Evolutionary conservation across 306 rosid genomes (phyloP).

Genomic region (Lathyrus tuberosus): DNA sequence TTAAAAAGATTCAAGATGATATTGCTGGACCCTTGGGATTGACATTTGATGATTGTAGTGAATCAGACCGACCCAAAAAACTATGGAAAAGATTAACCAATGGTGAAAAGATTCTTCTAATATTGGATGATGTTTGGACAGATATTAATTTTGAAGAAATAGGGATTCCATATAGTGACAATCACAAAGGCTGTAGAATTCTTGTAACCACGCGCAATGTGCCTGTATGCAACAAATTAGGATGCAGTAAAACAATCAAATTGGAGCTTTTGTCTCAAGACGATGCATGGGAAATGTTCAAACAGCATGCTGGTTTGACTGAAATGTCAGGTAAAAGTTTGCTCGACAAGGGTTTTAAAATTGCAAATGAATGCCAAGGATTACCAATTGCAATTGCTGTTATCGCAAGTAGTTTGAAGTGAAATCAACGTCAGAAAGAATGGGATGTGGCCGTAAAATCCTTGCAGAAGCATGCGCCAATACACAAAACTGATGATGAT

Average conservation of each 20-base stretch:
- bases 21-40: slow-evolving; percentile 29
- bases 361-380: slow-evolving; percentile 34
- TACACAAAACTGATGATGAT: not conserved
- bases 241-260: not conserved
- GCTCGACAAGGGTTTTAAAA: not conserved
- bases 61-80: not conserved
- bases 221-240: not conserved
- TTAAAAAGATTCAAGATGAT: slow-evolving; percentile 22
- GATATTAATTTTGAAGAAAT: not conserved
- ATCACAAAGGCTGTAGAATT: slow-evolving; percentile 3
- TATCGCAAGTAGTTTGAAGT: not conserved
- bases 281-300: slow-evolving; percentile 9
- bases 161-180: slow-evolving; percentile 3
- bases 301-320: not conserved
- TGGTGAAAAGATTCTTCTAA: slow-evolving; percentile 32
- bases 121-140: slow-evolving; percentile 40
- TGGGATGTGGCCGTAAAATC: not conserved
- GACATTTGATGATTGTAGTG: fast-evolving
- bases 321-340: not conserved
- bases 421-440: fast-evolving
- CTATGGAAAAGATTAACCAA: not conserved
- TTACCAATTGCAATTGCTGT: slow-evolving; percentile 28
- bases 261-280: not conserved
- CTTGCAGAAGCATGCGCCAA: not conserved
- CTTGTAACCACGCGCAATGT: not conserved